Evolutionary conservation across 805 yeast species (phyloP), one percentile per base, ranked within the genome.

Genomic region (Scheffersomyces amazonensis): DNA sequence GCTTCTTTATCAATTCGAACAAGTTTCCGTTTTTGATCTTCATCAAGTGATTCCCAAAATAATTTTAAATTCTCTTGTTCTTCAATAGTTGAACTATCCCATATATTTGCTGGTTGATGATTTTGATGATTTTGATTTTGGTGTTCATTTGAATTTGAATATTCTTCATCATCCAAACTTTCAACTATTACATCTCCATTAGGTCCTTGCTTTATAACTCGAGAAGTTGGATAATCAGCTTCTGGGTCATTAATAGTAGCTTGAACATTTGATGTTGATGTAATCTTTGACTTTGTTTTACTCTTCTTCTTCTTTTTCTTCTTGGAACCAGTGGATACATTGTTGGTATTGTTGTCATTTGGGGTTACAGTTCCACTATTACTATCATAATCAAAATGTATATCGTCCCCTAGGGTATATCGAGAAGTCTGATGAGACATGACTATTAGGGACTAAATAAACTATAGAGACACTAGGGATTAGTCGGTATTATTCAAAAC

Each of bases 111-210:
- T 29, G 32, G 39, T 9, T 31, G 17, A 17, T 11, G 18, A 5
- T 37, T 36, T 32, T 40, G 45, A 15, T 43, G 39, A 18, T 30
- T 21, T 22, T 45, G 46, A 23, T 23, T 18, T 21, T 44, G 45
- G 25, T 41, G 32, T n/a, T 38, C 35, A 20, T 28, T 15, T 27
- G 30, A 5, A 8, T 16, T 13, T 27, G 30, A 27, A 5, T 16
- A 13, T 21, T 27, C 24, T n/a, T 54, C 56, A 30, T 62, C 65
- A 13, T 66, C 71, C 35, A 78, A 53, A 36, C 76, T 71, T 49
- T 84, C 83, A 17, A 87, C 88, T 34, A 85, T 75, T 4, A 86
- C 84, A 48, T 83, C 87, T 6, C 95, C 95, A 54, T 85, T 83
- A 3, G 81, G 74, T 3, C 77, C 84, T 48, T 81, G 80, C 47